Evolutionary conservation across 345 rosid species (phyloP), one percentile per base, ranked within the genome.

Genomic region (Salix purpurea): DNA sequence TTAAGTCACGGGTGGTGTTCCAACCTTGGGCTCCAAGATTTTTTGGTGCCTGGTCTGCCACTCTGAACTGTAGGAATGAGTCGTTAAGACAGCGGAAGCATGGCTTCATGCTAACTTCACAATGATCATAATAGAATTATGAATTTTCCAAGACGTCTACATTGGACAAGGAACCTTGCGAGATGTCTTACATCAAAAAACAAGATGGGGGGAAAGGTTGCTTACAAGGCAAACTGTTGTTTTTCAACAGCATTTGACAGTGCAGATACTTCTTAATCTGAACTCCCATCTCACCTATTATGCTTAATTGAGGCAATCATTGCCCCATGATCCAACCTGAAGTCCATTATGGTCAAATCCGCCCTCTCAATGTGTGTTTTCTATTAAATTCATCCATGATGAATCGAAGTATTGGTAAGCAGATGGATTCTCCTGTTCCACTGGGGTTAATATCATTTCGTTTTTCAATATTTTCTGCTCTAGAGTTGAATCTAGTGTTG

Each of bases 181-280:
- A 36, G 37, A 32, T 21, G 36, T 14, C 3, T 15, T 7, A 19
- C 46, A 72, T 7, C 64, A 21, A 26, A 5, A 18, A 61, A 26
- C 56, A 18, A 44, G 24, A 73, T 5, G 58, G 36, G 54, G 16
- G 30, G 10, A 0, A 23, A 42, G 10, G 28, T 48, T 70, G 15
- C 40, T 61, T 65, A 21, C 16, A 19, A 13, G 64, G 42, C 65
- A 61, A 46, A 32, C 37, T 70, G 34, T 50, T 73, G 42, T 65
- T 70, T 61, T 62, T 64, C 66, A 30, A 67, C 60, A 32, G 15
- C 34, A 46, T 67, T 73, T 34, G 67, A 66, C 65, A 24, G 62
- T 28, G 26, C n/a, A 73, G 58, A 71, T 52, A n/a, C 14, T 71
- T 56, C 65, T 11, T 34, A 32, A 32, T 56, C 65, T 19, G n/a